Conservation (phyloP, 805 yeast species). For the Barnettozyma wickerhamii region DNA sequence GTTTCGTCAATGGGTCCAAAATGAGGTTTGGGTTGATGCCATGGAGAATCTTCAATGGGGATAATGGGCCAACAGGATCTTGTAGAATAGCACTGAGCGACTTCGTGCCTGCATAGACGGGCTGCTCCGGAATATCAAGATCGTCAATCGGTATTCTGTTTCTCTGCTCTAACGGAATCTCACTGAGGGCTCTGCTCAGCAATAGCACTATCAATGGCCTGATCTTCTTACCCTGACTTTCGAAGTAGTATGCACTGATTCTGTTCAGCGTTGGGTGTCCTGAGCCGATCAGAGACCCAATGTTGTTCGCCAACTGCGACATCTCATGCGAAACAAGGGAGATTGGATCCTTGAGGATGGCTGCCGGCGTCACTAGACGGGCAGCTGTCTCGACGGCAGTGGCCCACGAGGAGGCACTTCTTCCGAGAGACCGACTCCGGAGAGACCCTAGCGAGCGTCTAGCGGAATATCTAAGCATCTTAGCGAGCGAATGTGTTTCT, state of each 20-base stretch:
- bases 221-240: conserved; percentile 93
- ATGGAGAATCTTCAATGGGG: conserved; percentile 80
- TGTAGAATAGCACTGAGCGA: conserved; percentile 46
- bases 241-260: conserved; percentile 92
- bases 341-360: conserved; percentile 72
- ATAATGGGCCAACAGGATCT: conserved; percentile 50
- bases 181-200: conserved; percentile 73
- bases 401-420: conserved; percentile 32
- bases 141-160: conserved; percentile 58
- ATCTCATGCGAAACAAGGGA: conserved; percentile 89
- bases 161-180: conserved; percentile 68
- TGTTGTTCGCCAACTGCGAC: conserved; percentile 83
- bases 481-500: not conserved
- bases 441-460: not conserved
- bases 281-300: conserved; percentile 81
- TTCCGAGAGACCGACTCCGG: not conserved
- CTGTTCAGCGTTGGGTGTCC: conserved; percentile 92
- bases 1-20: conserved; percentile 78
- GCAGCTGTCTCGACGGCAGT: conserved; percentile 73
- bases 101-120: conserved; percentile 56
- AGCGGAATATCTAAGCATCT: conserved; percentile 1
- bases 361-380: conserved; percentile 61
- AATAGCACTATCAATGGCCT: conserved; percentile 86
- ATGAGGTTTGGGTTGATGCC: conserved; percentile 86
- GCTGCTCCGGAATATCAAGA: conserved; percentile 63